Percentiles rank a stretch among this genome's conserved stretches.
Evolutionary conservation across 768 basidiomycete genomes (phyloP).

Genomic region (Dentipellis sp.): DNA sequence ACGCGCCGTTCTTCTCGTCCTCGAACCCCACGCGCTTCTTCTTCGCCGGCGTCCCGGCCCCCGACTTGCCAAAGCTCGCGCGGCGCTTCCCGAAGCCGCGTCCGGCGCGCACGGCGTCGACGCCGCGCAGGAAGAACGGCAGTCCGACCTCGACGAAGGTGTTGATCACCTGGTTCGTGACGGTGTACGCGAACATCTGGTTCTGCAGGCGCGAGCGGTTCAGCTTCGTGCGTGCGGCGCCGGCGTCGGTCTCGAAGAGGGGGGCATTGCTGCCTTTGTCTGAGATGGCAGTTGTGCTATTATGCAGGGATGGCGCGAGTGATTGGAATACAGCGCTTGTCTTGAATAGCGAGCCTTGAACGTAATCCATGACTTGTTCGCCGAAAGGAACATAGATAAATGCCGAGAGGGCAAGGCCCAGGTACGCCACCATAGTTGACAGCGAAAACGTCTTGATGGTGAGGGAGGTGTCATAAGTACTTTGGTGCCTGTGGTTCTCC

Average conservation of each 20-base stretch:
- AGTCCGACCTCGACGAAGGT: constrained; percentile 73
- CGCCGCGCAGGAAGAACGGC: constrained; percentile 63
- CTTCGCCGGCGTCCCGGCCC: constrained; percentile 18
- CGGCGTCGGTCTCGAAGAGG: constrained; percentile 5
- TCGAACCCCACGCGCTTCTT: constrained; percentile 72
- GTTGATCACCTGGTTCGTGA: constrained; percentile 80
- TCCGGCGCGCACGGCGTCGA: constrained; percentile 39
- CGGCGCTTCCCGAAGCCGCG: constrained; percentile 21
- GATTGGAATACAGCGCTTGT: constrained; percentile 8
- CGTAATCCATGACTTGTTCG: constrained; percentile 63
- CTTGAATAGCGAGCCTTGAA: constrained; percentile 23
- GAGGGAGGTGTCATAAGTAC: constrained; percentile 66
- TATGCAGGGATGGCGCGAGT: constrained; percentile 7
- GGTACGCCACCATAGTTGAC: constrained; percentile 83
- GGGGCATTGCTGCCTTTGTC: constrained; percentile 13
- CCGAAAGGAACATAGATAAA: constrained; percentile 96
- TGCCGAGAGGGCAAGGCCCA: constrained; percentile 86
- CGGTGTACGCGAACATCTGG: constrained; percentile 90
- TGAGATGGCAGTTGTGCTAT: constrained; percentile 18
- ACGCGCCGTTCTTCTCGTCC: constrained; percentile 45
- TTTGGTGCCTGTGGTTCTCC: constrained; percentile 88
- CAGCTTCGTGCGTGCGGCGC: constrained; percentile 42
- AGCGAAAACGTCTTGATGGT: constrained; percentile 89
- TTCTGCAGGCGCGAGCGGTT: constrained; percentile 67
- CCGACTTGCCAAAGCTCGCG: constrained; percentile 8